Evolutionary conservation across 2,329 filamentous ascomycete species (phyloP), one percentile per base, ranked within the genome.

Genomic region (Calonectria pteridis): DNA sequence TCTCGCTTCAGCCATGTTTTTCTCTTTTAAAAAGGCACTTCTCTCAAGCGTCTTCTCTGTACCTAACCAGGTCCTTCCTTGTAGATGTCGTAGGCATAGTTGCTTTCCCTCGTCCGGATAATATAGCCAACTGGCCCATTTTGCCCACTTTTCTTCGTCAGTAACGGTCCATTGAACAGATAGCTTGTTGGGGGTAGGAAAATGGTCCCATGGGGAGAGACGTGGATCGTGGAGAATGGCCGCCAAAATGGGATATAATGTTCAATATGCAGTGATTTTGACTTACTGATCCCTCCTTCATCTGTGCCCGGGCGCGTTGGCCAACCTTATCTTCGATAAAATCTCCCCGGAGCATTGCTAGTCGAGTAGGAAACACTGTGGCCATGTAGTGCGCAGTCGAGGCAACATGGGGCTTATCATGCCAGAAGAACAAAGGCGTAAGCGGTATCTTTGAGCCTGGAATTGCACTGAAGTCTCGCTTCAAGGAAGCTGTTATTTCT

Each of bases 281-380:
- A 67, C 79, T 76, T 16, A 81, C 79, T 35, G 81, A 65, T 0
- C 89, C 88, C 6, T 87, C 84, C 77, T 91, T 91, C 89, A 91
- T 91, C 79, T 90, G 88, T 0, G 84, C 81, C n/a, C 89, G 84
- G 2, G 89, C 89, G 1, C 88, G 84, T 67, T 91, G 89, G 2
- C 89, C 89, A 29, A 90, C 84, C 20, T 87, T 88, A 72, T 91
- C 89, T 79, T 91, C 89, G 68, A 91, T 91, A 75, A 91, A 91
- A 9, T 86, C 87, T 0, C 89, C 89, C 0, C 89, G 83, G 6
- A 85, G 81, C 75, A 91, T 85, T 1, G 89, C 87, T 20, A 90
- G 77, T 2, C 88, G 84, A 0, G 84, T 86, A 0, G 89, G 86
- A 63, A 91, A 91, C 1, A 91, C 86, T 0, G 86, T 83, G 0